These are phyloP conservation scores for Mycena capillaripes DNA, from an alignment of 768 basidiomycete genomes.

Conservation along the genomic window DNA sequence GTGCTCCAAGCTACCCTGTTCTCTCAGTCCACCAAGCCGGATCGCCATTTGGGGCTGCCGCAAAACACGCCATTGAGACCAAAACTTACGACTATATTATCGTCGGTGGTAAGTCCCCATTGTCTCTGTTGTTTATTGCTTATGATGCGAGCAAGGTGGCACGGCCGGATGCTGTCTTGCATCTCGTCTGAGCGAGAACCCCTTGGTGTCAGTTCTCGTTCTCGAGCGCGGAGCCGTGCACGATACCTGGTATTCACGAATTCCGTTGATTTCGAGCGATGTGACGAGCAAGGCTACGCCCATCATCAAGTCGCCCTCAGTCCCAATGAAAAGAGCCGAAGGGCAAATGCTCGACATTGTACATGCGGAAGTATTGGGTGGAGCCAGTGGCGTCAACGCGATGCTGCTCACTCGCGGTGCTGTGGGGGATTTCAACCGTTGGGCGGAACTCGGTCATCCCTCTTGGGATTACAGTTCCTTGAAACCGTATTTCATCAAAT, in stretches of 20 bases:
- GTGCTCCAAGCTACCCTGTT: slow-evolving; percentile 3
- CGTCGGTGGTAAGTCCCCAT: slow-evolving; percentile 25
- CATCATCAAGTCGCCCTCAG: slow-evolving; percentile 3
- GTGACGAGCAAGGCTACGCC: slow-evolving; percentile 13
- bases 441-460: slow-evolving; percentile 28
- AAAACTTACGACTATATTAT: slow-evolving; percentile 37
- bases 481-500: slow-evolving; percentile 30
- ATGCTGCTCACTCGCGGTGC: slow-evolving; percentile 30
- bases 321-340: not conserved
- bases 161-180: slow-evolving; percentile 20
- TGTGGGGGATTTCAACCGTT: slow-evolving; percentile 29
- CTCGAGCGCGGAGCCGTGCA: slow-evolving; percentile 18
- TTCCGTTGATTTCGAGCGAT: slow-evolving; percentile 26
- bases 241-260: slow-evolving; percentile 16
- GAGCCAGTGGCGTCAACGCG: slow-evolving; percentile 25
- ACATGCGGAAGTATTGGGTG: slow-evolving; percentile 13
- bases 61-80: not conserved
- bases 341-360: slow-evolving; percentile 1
- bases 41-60: not conserved
- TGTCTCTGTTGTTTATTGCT: not conserved
- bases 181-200: slow-evolving; percentile 23
- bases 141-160: not conserved
- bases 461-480: slow-evolving; percentile 23
- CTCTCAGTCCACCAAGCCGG: slow-evolving; percentile 6
- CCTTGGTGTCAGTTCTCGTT: slow-evolving; percentile 11